These are phyloP conservation scores for Starmerella lactis-condensi DNA, from an alignment of 805 yeast species.

Conservation along the genomic window DNA sequence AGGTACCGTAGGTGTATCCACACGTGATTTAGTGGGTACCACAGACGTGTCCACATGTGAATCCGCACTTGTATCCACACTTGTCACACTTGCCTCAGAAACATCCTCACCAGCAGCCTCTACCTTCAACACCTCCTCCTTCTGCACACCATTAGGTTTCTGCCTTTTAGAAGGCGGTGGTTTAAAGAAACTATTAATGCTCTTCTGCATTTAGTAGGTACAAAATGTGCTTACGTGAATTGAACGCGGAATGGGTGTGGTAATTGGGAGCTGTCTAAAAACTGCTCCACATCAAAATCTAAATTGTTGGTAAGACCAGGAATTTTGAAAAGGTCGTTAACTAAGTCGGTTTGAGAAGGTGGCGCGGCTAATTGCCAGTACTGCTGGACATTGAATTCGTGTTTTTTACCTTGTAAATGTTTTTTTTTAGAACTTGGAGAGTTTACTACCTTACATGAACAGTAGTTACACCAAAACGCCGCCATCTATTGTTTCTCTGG, in stretches of 20 bases:
- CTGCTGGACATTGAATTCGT: constrained; percentile 7
- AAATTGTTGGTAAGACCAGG: constrained; percentile 11
- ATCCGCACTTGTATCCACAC: background rate
- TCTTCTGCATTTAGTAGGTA: no score
- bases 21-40: background rate
- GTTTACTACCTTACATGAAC: constrained; percentile 13
- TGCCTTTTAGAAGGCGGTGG: no score
- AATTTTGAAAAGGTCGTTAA: constrained; percentile 6
- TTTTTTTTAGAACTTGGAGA: constrained; percentile 12
- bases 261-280: constrained; percentile 6
- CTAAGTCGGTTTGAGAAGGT: constrained; percentile 9
- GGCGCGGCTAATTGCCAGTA: constrained; percentile 15
- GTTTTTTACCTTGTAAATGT: constrained; percentile 15
- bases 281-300: constrained; percentile 5
- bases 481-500: no score
- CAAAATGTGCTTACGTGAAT: no score
- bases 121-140: no score
- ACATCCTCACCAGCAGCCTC: no score
- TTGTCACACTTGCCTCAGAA: no score
- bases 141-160: no score
- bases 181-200: no score
- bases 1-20: background rate
- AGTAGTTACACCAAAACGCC: constrained; percentile 15
- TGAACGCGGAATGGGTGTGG: no score
- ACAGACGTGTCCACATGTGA: background rate